These are phyloP conservation scores for Penicillium sp. DNA, from an alignment of 2,329 filamentous ascomycete species.

Conservation along the genomic window DNA sequence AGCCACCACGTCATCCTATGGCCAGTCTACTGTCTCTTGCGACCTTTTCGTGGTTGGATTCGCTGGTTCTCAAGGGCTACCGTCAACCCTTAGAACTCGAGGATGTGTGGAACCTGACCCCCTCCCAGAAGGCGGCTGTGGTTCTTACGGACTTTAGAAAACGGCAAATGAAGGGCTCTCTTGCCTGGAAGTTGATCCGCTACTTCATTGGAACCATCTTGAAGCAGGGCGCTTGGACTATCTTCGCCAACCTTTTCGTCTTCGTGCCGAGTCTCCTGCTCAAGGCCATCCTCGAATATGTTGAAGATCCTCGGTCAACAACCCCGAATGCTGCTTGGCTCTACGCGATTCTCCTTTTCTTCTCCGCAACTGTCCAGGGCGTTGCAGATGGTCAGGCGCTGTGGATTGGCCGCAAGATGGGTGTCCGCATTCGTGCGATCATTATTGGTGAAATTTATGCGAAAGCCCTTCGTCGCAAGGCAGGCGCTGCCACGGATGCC, in stretches of 20 bases:
- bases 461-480: constrained; percentile 89
- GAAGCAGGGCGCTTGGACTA: constrained; percentile 77
- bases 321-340: constrained; percentile 92
- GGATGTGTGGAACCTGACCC: constrained; percentile 88
- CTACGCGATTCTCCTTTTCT: constrained; percentile 85
- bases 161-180: constrained; percentile 74
- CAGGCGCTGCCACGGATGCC: constrained; percentile 74
- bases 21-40: constrained; percentile 86
- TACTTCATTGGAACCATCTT: constrained; percentile 80
- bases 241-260: constrained; percentile 76
- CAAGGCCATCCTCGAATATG: constrained; percentile 87
- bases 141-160: constrained; percentile 83
- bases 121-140: constrained; percentile 81
- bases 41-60: constrained; percentile 89
- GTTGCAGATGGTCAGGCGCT: constrained; percentile 82
- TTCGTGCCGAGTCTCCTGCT: constrained; percentile 91
- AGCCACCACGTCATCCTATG: constrained; percentile 82
- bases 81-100: constrained; percentile 77
- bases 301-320: constrained; percentile 75
- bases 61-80: constrained; percentile 87
- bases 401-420: constrained; percentile 92
- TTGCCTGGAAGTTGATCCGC: constrained; percentile 78
- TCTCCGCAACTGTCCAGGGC: constrained; percentile 79
- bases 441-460: constrained; percentile 97
- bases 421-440: constrained; percentile 88